Percentiles rank a stretch among this genome's conserved stretches.
phyloP scores from a whole-genome alignment of 2,329 filamentous ascomycete genomes.

The Claviceps digitariae region DNA sequence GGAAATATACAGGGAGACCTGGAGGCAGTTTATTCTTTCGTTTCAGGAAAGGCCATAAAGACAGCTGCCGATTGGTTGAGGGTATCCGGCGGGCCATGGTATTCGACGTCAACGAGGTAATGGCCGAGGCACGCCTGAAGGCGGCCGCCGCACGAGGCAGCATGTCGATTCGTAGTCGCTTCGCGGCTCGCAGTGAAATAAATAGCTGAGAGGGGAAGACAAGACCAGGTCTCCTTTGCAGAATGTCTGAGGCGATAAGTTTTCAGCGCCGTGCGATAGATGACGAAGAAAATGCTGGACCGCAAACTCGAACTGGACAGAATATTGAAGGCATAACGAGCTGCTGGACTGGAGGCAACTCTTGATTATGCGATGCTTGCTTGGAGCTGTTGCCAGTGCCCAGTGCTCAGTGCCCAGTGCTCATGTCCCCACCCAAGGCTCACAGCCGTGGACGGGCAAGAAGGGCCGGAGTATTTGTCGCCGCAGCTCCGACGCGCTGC shows the following conservation, averaged over 20 bases:
- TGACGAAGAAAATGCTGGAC: neutral
- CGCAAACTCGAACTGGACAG: neutral
- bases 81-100: slow-evolving; percentile 6
- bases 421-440: too few species aligned
- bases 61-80: slow-evolving; percentile 14
- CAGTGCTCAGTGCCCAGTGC: too few species aligned
- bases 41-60: slow-evolving; percentile 20
- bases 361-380: too few species aligned
- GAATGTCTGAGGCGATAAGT: neutral
- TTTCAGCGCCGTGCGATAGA: neutral
- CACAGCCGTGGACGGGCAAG: too few species aligned
- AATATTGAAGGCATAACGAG: neutral
- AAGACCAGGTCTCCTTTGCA: neutral
- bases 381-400: too few species aligned
- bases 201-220: neutral
- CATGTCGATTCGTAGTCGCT: slow-evolving; percentile 8
- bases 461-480: slow-evolving; percentile 5
- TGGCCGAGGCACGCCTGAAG: slow-evolving; percentile 10
- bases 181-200: neutral
- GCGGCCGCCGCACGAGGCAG: slow-evolving; percentile 11
- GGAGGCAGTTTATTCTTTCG: slow-evolving; percentile 8
- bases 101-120: slow-evolving; percentile 11
- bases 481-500: slow-evolving; percentile 5
- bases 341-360: too few species aligned
- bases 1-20: slow-evolving; percentile 21